Percentiles rank a stretch among this genome's conserved stretches.
phyloP scores from a whole-genome alignment of 176 grass and related monocot species.

The Aechmea fasciata region DNA sequence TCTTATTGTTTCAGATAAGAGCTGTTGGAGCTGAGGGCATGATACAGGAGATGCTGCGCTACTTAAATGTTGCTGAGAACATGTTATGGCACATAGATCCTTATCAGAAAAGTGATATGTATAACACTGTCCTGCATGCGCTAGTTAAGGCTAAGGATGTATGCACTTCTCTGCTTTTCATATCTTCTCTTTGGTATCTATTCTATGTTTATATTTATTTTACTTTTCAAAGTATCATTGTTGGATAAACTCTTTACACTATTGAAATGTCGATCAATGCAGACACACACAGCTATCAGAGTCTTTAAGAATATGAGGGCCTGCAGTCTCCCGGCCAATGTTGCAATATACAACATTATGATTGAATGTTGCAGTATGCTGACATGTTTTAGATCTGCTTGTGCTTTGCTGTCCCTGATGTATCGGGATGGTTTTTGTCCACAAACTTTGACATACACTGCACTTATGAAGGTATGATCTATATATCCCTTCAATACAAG shows the following conservation, averaged over 20 bases:
- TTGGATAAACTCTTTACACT: background rate
- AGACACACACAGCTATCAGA: slow-evolving; percentile 50
- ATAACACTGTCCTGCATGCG: slow-evolving; percentile 44
- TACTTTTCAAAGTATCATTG: background rate
- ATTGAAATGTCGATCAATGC: slow-evolving; percentile 10
- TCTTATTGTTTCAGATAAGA: slow-evolving; percentile 38
- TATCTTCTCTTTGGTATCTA: background rate
- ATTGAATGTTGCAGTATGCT: slow-evolving; percentile 65
- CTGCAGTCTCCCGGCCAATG: slow-evolving; percentile 35
- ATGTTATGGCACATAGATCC: slow-evolving; percentile 36
- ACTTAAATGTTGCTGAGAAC: slow-evolving; percentile 71
- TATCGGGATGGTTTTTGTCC: slow-evolving; percentile 55
- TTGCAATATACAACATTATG: slow-evolving; percentile 69
- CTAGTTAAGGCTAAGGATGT: slow-evolving; percentile 61
- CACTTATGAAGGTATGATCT: slow-evolving; percentile 41
- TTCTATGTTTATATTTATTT: background rate
- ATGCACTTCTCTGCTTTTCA: slow-evolving; percentile 19
- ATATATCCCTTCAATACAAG: slow-evolving; percentile 3
- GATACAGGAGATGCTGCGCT: slow-evolving; percentile 74
- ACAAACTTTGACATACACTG: slow-evolving; percentile 46
- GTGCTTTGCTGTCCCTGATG: slow-evolving; percentile 65
- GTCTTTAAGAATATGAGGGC: slow-evolving; percentile 64
- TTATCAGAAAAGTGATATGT: slow-evolving; percentile 59
- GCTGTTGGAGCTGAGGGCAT: slow-evolving; percentile 84
- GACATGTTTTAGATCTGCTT: slow-evolving; percentile 44